A percentile compares a stretch with the other conserved stretches of the same genome.
phyloP scores from a whole-genome alignment of 495 filamentous ascomycete genomes.

The Niebla homalea region DNA sequence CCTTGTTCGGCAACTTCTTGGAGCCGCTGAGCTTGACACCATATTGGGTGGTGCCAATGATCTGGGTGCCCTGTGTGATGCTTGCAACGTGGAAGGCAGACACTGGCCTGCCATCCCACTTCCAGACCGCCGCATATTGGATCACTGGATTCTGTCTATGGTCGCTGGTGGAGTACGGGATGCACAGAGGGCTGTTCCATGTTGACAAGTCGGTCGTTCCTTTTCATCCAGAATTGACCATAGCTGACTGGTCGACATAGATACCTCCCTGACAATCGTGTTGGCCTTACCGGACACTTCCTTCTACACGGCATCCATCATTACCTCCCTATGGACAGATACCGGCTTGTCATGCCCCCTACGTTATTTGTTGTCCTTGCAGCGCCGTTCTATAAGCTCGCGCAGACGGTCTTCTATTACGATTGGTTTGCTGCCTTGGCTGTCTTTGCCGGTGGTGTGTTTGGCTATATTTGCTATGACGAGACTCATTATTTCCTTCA shows the following conservation, averaged over 20 bases:
- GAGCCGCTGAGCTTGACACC: conserved; percentile 88
- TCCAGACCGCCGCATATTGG: conserved; percentile 42
- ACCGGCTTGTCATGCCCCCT: conserved; percentile 94
- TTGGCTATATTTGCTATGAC: conserved; percentile 94
- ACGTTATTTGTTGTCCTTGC: conserved; percentile 76
- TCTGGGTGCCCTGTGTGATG: conserved; percentile 75
- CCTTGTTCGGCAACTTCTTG: conserved; percentile 93
- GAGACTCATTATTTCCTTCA: conserved; percentile 99
- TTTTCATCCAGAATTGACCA: not conserved
- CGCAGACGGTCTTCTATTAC: conserved; percentile 70
- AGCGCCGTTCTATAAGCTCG: conserved; percentile 83
- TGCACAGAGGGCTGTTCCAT: conserved; percentile 93
- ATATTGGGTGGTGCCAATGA: conserved; percentile 74
- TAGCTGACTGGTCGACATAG: conserved; percentile 25
- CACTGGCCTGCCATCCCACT: conserved; percentile 36
- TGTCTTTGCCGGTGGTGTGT: conserved; percentile 80
- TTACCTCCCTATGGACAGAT: conserved; percentile 96
- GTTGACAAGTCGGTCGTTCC: conserved; percentile 58
- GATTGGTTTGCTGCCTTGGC: conserved; percentile 69
- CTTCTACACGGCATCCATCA: conserved; percentile 95
- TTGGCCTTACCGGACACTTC: conserved; percentile 83
- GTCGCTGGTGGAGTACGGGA: conserved; percentile 78
- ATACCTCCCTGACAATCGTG: conserved; percentile 83
- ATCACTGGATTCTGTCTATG: conserved; percentile 57
- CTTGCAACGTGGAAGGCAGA: conserved; percentile 62